Percentiles rank a stretch among this genome's conserved stretches.
Conservation (phyloP, 495 filamentous ascomycete genomes). For the Tuber aestivum region DNA sequence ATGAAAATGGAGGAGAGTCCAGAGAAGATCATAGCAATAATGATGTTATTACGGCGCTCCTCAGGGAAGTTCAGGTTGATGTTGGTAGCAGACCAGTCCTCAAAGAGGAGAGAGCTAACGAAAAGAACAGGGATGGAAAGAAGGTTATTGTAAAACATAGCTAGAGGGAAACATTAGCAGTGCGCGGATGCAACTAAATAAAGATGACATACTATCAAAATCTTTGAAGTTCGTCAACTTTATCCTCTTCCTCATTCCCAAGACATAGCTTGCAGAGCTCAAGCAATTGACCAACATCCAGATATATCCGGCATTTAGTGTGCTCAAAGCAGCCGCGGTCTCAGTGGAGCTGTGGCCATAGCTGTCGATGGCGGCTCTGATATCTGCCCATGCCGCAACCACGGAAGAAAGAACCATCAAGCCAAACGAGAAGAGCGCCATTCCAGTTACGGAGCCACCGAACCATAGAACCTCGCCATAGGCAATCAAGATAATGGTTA, state of each 20-base stretch:
- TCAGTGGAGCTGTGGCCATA: slow-evolving; percentile 54
- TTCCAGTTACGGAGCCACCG: slow-evolving; percentile 79
- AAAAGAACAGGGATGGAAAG: slow-evolving; percentile 91
- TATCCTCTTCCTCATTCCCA: slow-evolving; percentile 96
- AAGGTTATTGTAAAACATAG: slow-evolving; percentile 99
- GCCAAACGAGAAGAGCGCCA: slow-evolving; percentile 91
- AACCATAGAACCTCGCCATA: slow-evolving; percentile 99
- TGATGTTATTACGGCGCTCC: slow-evolving; percentile 64
- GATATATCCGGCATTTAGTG: slow-evolving; percentile 89
- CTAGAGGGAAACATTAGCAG: slow-evolving; percentile 51
- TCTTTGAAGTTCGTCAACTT: slow-evolving; percentile 99
- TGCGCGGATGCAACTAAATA: neutral
- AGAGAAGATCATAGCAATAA: slow-evolving; percentile 87
- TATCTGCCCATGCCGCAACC: slow-evolving; percentile 96
- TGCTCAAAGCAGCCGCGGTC: slow-evolving; percentile 70
- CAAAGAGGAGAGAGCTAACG: slow-evolving; percentile 70
- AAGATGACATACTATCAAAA: slow-evolving; percentile 77
- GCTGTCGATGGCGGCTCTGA: slow-evolving; percentile 70
- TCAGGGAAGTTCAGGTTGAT: slow-evolving; percentile 79
- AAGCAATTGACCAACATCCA: slow-evolving; percentile 99
- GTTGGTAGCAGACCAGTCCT: slow-evolving; percentile 89
- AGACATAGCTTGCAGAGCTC: slow-evolving; percentile 82
- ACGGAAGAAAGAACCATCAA: slow-evolving; percentile 95
- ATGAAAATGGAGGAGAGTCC: slow-evolving; percentile 94
- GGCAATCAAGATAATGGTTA: slow-evolving; percentile 97